Evolutionary conservation across 1,284 basidiomycete species (phyloP).

Genomic region (Heterobasidion parviporum): DNA sequence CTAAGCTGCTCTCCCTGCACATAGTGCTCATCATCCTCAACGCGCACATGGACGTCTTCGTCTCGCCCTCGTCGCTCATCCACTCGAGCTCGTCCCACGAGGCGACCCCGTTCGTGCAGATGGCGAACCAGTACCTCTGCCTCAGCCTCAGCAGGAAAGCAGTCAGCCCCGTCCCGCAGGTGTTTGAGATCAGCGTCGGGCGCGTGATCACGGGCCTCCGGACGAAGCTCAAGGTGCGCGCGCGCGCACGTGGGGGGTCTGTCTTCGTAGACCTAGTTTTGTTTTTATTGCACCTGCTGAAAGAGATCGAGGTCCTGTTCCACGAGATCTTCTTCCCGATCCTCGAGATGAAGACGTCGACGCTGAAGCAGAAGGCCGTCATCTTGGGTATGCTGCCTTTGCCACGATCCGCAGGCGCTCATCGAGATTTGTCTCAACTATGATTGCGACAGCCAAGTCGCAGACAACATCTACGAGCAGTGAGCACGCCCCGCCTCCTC

Average conservation of each 20-base stretch:
- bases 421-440: conserved; percentile 98
- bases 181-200: conserved; percentile 98
- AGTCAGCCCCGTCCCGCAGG: conserved; percentile 90
- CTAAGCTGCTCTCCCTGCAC: conserved; percentile 88
- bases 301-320: conserved; percentile 97
- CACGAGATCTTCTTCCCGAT: conserved; percentile 99
- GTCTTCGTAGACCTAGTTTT: too few species aligned
- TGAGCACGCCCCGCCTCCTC: conserved; percentile 26
- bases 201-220: conserved; percentile 89
- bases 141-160: conserved; percentile 92
- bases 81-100: conserved; percentile 84
- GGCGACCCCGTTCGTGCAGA: conserved; percentile 83
- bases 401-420: conserved; percentile 91
- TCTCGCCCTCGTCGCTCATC: conserved; percentile 79
- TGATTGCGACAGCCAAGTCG: conserved; percentile 89
- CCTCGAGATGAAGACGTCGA: conserved; percentile 96
- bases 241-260: too few species aligned
- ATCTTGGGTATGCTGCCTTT: conserved; percentile 82
- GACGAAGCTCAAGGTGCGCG: conserved; percentile 83
- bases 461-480: conserved; percentile 96
- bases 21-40: conserved; percentile 89
- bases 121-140: conserved; percentile 93
- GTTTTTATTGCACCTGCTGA: conserved; percentile 39
- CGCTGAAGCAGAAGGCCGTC: conserved; percentile 88
- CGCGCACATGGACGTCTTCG: conserved; percentile 84